Evolutionary conservation across 371 early-diverging fungal species (phyloP).

Genomic region (Lichtheimia ramosa): DNA sequence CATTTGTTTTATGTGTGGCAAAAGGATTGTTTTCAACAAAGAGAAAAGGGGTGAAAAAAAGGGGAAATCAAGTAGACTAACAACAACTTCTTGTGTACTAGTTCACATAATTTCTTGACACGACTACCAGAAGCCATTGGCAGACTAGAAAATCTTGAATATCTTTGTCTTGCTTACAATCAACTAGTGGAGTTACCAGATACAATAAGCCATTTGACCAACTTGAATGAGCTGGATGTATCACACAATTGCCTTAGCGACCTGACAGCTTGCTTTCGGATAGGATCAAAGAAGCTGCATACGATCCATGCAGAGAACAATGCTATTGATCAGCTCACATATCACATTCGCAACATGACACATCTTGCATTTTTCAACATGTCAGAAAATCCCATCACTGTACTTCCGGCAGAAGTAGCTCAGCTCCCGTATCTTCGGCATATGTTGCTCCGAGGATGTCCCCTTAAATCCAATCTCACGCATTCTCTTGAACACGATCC

Average conservation of each 20-base stretch:
- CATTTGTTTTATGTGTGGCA: too few relatives aligned
- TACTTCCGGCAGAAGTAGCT: slow-evolving; percentile 74
- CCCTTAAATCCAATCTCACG: slow-evolving; percentile 26
- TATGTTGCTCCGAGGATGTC: slow-evolving; percentile 58
- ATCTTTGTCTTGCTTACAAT: slow-evolving; percentile 44
- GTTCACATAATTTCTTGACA: slow-evolving; percentile 10
- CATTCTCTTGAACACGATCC: slow-evolving; percentile 26
- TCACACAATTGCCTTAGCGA: slow-evolving; percentile 62
- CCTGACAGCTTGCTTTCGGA: slow-evolving; percentile 44
- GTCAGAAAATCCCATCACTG: slow-evolving; percentile 62
- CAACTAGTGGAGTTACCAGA: slow-evolving; percentile 47
- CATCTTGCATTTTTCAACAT: slow-evolving; percentile 63
- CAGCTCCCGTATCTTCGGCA: slow-evolving; percentile 66
- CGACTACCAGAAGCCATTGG: slow-evolving; percentile 59
- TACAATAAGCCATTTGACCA: slow-evolving; percentile 63
- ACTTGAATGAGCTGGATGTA: slow-evolving; percentile 66
- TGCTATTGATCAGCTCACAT: slow-evolving; percentile 52
- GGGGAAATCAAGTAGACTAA: background rate
- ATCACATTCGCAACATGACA: slow-evolving; percentile 44
- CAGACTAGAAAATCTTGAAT: slow-evolving; percentile 47
- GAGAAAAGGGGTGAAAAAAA: slow-evolving; percentile 2
- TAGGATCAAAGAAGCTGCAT: slow-evolving; percentile 11
- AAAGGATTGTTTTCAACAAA: background rate
- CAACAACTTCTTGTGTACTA: slow-evolving; percentile 1
- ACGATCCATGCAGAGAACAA: slow-evolving; percentile 58